Base-by-base conservation (phyloP, 208 protist species). In the Leishmania mexicana region DNA sequence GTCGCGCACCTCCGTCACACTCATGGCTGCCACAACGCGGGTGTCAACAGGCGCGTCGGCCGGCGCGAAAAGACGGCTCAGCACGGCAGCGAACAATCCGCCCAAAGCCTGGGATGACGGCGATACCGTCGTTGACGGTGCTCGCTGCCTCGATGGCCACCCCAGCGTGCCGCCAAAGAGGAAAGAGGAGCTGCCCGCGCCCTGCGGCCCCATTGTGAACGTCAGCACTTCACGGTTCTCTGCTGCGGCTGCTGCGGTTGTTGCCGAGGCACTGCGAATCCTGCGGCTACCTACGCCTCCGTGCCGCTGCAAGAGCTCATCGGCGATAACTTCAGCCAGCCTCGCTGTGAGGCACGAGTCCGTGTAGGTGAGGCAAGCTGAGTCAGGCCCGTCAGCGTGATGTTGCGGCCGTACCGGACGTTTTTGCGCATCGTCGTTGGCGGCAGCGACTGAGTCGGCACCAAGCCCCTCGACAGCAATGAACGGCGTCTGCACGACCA, bases 1-100 rank as follows among this genome's bases (percentile, higher is more conserved):
- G 70, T 88, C 85, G n/a, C 81, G 81, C 49, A 83, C 68, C 74
- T 88, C 85, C 49, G 79, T 74, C 10, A 83, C 85, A 75, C 85
- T 83, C 65, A 88, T 54, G 2, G 85, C 85, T 45, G 84, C 85
- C 1, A 75, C 53, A 35, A 58, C 42, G 60, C 54, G 28, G 15
- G 17, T 62, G 42, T 58, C 35, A 13, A 45, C 47, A 21, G 40
- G 62, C 5, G 57, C 40, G 53, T 28, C 31, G 7, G 35, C 64
- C 31, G 49, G 24, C 49, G 24, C 17, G 64, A 84, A 88, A 31
- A 88, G 76, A 21, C 77, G 81, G 67, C 76, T 58, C 74, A 88
- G 31, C 60, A 88, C 85, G 2, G 74, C 67, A 5, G 38, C 8
- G 11, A 88, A 83, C 74, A 88, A 71, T 47, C 83, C 74, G 38